Evolutionary conservation across 495 filamentous ascomycete species (phyloP).

Genomic region (Penicillium nucicola): DNA sequence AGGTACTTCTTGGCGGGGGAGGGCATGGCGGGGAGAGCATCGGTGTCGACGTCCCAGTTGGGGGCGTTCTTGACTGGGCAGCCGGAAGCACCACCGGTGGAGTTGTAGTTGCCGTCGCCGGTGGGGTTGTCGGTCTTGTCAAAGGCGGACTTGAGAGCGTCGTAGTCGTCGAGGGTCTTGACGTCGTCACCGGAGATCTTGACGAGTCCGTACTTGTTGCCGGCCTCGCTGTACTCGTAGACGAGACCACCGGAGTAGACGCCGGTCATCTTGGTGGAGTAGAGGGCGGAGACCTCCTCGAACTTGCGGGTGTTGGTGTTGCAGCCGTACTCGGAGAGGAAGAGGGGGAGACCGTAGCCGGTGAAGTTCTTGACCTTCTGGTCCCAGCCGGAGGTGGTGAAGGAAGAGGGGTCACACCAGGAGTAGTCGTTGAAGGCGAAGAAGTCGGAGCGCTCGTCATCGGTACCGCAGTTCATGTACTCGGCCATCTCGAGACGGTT

Average conservation of each 20-base stretch:
- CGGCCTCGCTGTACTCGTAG: slow-evolving; percentile 89
- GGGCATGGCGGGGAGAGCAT: slow-evolving; percentile 75
- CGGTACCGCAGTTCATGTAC: slow-evolving; percentile 93
- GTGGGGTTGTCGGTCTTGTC: slow-evolving; percentile 58
- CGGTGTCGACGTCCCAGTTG: slow-evolving; percentile 70
- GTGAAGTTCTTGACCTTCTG: slow-evolving; percentile 89
- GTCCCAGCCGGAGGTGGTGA: slow-evolving; percentile 76
- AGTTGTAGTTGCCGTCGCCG: slow-evolving; percentile 76
- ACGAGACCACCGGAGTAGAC: slow-evolving; percentile 96
- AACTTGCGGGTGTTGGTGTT: slow-evolving; percentile 76
- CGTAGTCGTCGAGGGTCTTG: slow-evolving; percentile 60
- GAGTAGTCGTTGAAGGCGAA: slow-evolving; percentile 99
- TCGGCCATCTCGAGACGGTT: slow-evolving; percentile 86
- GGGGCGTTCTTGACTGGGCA: slow-evolving; percentile 65
- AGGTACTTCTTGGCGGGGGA: slow-evolving; percentile 64
- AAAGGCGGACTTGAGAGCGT: slow-evolving; percentile 63
- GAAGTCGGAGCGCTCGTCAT: slow-evolving; percentile 86
- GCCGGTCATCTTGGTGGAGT: slow-evolving; percentile 76
- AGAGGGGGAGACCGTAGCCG: slow-evolving; percentile 87
- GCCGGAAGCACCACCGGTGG: slow-evolving; percentile 55
- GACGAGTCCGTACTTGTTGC: slow-evolving; percentile 74
- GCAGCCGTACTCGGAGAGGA: slow-evolving; percentile 96
- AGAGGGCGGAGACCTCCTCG: slow-evolving; percentile 74
- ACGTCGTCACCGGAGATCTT: slow-evolving; percentile 57
- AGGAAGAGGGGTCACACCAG: slow-evolving; percentile 86